Evolutionary conservation across 2,329 filamentous ascomycete genomes (phyloP), one percentile per base, ranked within the genome.

Genomic region (Colletotrichum sp.): DNA sequence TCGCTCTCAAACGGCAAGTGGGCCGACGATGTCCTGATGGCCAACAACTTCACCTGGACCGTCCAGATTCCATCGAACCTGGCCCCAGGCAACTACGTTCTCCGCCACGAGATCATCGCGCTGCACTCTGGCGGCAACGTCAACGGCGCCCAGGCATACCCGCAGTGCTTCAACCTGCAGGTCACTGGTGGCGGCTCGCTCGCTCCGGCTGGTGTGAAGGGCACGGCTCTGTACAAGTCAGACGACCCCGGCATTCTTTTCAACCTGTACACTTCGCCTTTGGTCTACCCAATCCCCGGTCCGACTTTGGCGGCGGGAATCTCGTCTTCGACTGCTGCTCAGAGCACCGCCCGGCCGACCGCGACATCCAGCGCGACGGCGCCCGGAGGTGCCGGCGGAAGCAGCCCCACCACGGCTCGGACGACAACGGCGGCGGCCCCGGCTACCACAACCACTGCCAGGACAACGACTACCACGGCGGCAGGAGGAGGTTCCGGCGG

Each of bases 81-180:
- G 60, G 85, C 85, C 26, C 81, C 89, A 1, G 90, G 90, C 34
- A 87, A 89, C 79, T 91, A 91, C 78, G 87, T 91, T 68, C 84
- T 90, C 52, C 87, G 90, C 71, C 88, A 90, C 80, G 90, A 91
- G 83, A 89, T 90, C 80, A 88, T 91, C 68, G 89, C 87, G 16
- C 87, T 91, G 12, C 90, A 91, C 85, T 85, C 84, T n/a, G 89
- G 84, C 21, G 85, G 83, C 3, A 78, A 81, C 38, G 69, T 63
- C 71, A 81, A 83, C n/a, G 86, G 85, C 71, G 88, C 88, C 3
- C 88, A 90, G 80, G 83, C 85, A 66, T 90, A 90, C 80, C 88
- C 88, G 9, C 87, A 89, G 83, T 90, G 88, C 79, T 82, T 89
- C 76, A 89, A 89, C 79, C 80, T 89, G 58, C 82, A 86, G 78